Evolutionary conservation across 345 rosid genomes (phyloP).

Genomic region (Zanthoxylum bungeanum): DNA sequence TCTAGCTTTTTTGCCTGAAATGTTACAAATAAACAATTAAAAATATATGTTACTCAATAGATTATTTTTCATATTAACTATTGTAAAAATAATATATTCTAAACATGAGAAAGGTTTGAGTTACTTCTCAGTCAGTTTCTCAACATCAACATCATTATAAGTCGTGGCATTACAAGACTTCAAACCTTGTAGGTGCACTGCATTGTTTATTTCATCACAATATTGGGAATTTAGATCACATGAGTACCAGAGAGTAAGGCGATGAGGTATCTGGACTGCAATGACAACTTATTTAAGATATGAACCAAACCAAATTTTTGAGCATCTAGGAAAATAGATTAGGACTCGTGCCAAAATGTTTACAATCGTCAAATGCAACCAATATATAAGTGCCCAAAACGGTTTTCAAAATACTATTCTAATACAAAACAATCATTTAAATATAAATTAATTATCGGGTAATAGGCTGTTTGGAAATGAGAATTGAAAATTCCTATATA

Average conservation of each 20-base stretch:
- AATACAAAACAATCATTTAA: background rate
- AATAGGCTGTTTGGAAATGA: background rate
- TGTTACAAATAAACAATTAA: background rate
- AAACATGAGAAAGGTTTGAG: background rate
- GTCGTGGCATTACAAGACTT: background rate
- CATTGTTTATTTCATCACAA: background rate
- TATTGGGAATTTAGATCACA: background rate
- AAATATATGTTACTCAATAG: background rate
- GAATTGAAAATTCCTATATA: background rate
- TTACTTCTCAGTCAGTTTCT: background rate
- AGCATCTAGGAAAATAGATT: background rate
- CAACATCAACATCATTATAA: background rate
- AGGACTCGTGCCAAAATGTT: background rate
- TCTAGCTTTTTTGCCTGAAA: constrained; percentile 63
- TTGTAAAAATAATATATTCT: background rate
- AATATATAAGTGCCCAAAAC: background rate
- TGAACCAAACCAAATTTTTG: background rate
- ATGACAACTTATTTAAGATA: background rate
- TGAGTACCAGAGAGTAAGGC: background rate
- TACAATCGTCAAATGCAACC: background rate
- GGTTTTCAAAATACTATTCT: background rate
- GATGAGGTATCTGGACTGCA: background rate
- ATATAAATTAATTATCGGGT: background rate
- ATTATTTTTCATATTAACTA: background rate
- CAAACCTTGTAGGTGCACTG: background rate